A percentile compares a stretch with the other conserved stretches of the same genome.
These are phyloP conservation scores for Stagonosporopsis cucurbitacearum DNA, from an alignment of 2,329 filamentous ascomycete species.

Conservation along the genomic window DNA sequence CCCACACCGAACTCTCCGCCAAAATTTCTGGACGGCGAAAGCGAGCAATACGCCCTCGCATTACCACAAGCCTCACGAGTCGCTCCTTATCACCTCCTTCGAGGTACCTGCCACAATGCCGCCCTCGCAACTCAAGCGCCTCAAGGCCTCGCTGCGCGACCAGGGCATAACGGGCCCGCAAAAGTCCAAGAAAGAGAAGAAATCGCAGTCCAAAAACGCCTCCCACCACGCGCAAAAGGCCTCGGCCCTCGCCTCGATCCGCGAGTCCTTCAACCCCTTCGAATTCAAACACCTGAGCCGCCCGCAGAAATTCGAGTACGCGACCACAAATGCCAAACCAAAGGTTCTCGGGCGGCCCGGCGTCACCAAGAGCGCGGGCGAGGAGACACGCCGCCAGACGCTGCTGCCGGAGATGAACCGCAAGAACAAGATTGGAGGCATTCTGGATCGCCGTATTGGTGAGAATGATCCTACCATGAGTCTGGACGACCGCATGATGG, in stretches of 20 bases:
- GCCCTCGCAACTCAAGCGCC: constrained; percentile 92
- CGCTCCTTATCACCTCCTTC: not conserved
- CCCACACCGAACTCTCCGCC: constrained; percentile 28
- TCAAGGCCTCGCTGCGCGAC: constrained; percentile 88
- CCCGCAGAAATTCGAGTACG: constrained; percentile 84
- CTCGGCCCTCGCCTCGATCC: constrained; percentile 81
- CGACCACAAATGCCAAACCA: constrained; percentile 64
- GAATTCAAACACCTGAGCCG: constrained; percentile 83
- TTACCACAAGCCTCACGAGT: constrained; percentile 7
- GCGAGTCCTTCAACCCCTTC: constrained; percentile 97
- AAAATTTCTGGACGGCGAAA: constrained; percentile 24
- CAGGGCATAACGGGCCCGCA: constrained; percentile 90
- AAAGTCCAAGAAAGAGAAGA: constrained; percentile 91
- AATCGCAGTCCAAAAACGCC: constrained; percentile 70
- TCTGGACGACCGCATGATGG: constrained; percentile 87
- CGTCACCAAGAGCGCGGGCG: constrained; percentile 82
- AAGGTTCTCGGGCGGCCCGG: constrained; percentile 76
- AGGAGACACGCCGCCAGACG: constrained; percentile 84
- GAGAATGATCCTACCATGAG: constrained; percentile 95
- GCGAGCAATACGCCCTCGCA: not conserved
- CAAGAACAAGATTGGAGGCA: constrained; percentile 88
- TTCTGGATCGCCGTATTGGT: constrained; percentile 91
- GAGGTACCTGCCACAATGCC: constrained; percentile 67
- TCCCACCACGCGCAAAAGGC: constrained; percentile 79
- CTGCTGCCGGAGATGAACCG: constrained; percentile 88